A percentile compares a stretch with the other conserved stretches of the same genome.
These are phyloP conservation scores for Salvia rosmarinus DNA, from an alignment of 257 asterid genomes.

Conservation along the genomic window DNA sequence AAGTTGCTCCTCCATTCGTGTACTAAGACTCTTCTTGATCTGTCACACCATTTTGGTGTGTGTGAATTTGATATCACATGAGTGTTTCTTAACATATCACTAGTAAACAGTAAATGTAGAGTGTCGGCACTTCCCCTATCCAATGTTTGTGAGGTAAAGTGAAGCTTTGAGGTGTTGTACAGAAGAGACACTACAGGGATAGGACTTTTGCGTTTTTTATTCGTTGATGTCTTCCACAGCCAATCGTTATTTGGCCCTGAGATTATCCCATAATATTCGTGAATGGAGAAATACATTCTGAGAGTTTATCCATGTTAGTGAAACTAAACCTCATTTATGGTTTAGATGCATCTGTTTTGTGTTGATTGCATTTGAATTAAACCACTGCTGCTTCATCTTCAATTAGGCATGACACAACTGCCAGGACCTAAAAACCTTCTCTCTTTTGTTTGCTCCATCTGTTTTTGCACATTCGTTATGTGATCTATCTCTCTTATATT, in stretches of 20 bases:
- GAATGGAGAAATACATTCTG: background rate
- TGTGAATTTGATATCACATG: conserved; percentile 3
- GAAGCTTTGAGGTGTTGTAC: background rate
- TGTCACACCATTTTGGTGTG: background rate
- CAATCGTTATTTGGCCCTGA: background rate
- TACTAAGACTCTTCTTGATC: background rate
- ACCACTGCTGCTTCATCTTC: background rate
- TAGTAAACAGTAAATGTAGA: background rate
- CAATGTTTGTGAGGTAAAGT: background rate
- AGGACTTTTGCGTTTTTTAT: background rate
- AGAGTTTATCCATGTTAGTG: background rate
- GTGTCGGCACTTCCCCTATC: background rate
- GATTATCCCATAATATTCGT: background rate
- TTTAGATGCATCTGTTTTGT: no score
- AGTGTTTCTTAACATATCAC: background rate
- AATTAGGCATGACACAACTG: background rate
- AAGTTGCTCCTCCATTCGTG: background rate
- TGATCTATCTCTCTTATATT: background rate
- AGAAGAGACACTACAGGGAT: background rate
- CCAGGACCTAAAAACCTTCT: background rate
- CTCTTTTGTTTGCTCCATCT: background rate
- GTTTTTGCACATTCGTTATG: background rate
- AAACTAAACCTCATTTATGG: no score
- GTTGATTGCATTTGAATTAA: background rate
- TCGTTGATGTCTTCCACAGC: no score